Base-by-base conservation (phyloP, 257 asterid species). In the Primulina eburnea region DNA sequence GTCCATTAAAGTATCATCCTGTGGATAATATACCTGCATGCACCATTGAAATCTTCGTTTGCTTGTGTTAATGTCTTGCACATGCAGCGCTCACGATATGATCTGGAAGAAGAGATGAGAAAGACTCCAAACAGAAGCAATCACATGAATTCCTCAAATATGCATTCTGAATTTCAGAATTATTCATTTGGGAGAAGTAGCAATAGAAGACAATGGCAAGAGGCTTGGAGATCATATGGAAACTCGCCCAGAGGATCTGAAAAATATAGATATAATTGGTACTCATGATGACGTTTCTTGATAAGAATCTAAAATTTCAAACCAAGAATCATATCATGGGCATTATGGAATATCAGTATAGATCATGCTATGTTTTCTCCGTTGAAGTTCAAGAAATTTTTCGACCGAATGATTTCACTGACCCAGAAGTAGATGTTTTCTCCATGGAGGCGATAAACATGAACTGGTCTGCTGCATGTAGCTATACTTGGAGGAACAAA, bases 31-130 rank as follows among this genome's bases (percentile, higher is more conserved):
- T 14, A 67, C 34, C 11, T 43, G 2, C 6, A 6, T 47, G 28
- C 58, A 14, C 7, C 5, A 12, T 55, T 9, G 55, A 18, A 56
- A 33, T 21, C 32, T 61, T 50, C 24, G 30, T 58, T 67, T 64
- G 55, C 61, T 21, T 21, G 67, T 57, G 71, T 61, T 30, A 72
- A 63, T 85, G 53, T 61, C 76, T 68, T 65, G 73, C 35, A 64
- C 59, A 58, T 84, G 79, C 79, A 92, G 98, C 90, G 93, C 50
- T 78, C 90, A 53, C 87, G 77, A 34, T 88, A 86, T 75, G 98
- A 92, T 81, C 71, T 81, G 57, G 98, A 88, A 78, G 98, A 87
- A 79, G 97, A 88, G 86, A 75, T 72, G 80, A 83, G 96, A 68
- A 89, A 74, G 50, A 72, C 73, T 28, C 85, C 72, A 73, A 83